These are phyloP conservation scores for Chimonanthus salicifolius DNA, from an alignment of 164 flowering plant species.

Conservation along the genomic window DNA sequence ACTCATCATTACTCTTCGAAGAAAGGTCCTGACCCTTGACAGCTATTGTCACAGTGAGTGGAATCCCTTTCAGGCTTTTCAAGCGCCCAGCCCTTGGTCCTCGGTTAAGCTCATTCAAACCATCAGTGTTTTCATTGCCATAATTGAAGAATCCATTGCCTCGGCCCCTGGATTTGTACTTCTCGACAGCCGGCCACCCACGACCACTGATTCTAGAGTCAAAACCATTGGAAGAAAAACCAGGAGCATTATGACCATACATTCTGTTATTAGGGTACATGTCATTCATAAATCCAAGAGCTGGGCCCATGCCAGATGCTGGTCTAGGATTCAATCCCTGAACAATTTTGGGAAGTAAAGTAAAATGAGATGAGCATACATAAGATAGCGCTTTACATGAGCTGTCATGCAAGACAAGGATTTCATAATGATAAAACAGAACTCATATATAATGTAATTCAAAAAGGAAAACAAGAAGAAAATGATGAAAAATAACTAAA, in stretches of 20 bases:
- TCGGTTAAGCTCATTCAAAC: conserved; percentile 74
- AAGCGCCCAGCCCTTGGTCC: conserved; percentile 72
- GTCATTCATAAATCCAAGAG: conserved; percentile 34
- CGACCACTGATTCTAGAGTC: conserved; percentile 35
- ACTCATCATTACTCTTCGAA: conserved; percentile 24
- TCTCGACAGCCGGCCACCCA: conserved; percentile 58
- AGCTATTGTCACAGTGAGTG: conserved; percentile 30
- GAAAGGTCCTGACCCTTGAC: conserved; percentile 49
- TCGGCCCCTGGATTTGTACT: conserved; percentile 60
- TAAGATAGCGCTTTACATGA: too few species aligned
- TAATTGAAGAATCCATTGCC: conserved; percentile 44
- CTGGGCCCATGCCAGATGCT: conserved; percentile 17
- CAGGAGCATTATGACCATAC: conserved; percentile 35
- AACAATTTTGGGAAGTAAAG: not conserved
- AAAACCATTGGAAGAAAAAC: conserved; percentile 33
- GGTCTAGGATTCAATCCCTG: conserved; percentile 24
- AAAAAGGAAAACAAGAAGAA: too few species aligned
- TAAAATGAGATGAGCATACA: too few species aligned
- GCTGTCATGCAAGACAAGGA: too few species aligned
- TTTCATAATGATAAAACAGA: too few species aligned
- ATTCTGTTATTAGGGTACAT: conserved; percentile 38
- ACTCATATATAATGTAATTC: too few species aligned
- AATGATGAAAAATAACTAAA: too few species aligned
- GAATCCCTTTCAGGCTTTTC: conserved; percentile 47
- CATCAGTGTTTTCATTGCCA: conserved; percentile 62